Percentiles rank a stretch among this genome's conserved stretches.
phyloP scores from a whole-genome alignment of 2,329 filamentous ascomycete species.

The Aphanoascus verrucosus region DNA sequence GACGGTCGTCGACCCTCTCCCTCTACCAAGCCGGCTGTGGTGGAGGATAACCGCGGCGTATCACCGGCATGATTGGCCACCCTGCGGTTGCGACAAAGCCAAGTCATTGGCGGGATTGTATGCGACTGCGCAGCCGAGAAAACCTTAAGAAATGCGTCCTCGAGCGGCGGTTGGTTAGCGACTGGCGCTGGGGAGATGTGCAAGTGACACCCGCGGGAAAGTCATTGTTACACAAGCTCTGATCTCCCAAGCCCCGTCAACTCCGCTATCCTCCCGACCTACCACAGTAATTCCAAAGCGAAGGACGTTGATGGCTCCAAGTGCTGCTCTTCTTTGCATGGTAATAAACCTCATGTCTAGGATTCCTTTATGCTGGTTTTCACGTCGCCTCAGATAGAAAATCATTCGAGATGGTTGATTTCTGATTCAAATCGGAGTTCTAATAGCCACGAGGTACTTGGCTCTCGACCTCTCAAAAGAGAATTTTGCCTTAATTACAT shows the following conservation, averaged over 20 bases:
- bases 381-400: no score
- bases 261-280: neutral
- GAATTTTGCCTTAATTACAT: no score
- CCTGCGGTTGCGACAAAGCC: neutral
- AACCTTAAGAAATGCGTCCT: neutral
- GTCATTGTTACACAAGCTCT: constrained; percentile 3
- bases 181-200: constrained; percentile 9
- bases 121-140: neutral
- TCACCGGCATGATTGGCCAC: neutral
- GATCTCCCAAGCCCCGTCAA: neutral
- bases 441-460: no score
- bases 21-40: neutral
- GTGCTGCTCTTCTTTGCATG: no score
- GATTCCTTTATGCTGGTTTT: no score
- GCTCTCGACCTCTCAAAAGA: no score
- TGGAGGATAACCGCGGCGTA: constrained; percentile 5
- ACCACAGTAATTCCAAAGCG: no score
- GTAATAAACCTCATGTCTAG: no score
- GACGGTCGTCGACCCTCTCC: neutral
- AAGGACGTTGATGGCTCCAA: no score
- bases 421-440: no score
- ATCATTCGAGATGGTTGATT: no score
- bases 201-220: constrained; percentile 11
- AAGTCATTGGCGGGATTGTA: neutral
- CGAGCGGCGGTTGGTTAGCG: constrained; percentile 10